Evolutionary conservation across 1,284 basidiomycete genomes (phyloP), one percentile per base, ranked within the genome.

Genomic region (Cryptococcus amylolentus): DNA sequence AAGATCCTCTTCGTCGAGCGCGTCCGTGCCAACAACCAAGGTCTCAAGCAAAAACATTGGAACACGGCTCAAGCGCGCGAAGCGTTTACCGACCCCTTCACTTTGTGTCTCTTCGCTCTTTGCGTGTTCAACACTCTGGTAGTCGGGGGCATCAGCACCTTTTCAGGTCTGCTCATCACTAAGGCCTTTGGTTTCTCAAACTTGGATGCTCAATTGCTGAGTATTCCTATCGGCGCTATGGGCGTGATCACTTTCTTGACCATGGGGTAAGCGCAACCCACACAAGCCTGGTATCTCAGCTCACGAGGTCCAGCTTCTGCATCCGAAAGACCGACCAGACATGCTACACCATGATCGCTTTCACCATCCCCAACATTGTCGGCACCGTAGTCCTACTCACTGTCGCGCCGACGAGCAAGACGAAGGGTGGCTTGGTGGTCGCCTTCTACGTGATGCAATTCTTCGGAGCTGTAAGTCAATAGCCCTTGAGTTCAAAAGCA

Each of bases 21-120:
- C n/a, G 70, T 71, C 3, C 62, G 70, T 38, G 43, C 46, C 12
- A 73, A 73, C 55, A 62, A 67, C 53, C 70, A 73, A 56, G 70
- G 71, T 55, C 60, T 69, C 57, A 67, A 69, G 56, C 51, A 67
- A 18, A 68, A 61, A 40, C 35, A 52, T 1, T 72, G 58, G 56
- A 64, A 63, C 23, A 48, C 40, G 8, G 60, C 64, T 1, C 71
- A 72, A 54, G 62, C 60, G 2, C 23, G 38, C n/a, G 71, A 72
- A 44, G 64, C 63, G 1, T 47, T 61, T 23, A 63, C 37, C 13
- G 71, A 73, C 56, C 69, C 68, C 18, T 59, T 67, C 49, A 57
- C 62, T 10, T 67, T 56, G 38, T 43, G 63, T 8, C 59, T 73
- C 13, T 70, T 70, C 62, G 35, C 57, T 28, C 57, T 71, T 44